Percentiles rank a stretch among this genome's conserved stretches.
phyloP scores from a whole-genome alignment of 2,329 filamentous ascomycete genomes.

The Neonectria punicea region DNA sequence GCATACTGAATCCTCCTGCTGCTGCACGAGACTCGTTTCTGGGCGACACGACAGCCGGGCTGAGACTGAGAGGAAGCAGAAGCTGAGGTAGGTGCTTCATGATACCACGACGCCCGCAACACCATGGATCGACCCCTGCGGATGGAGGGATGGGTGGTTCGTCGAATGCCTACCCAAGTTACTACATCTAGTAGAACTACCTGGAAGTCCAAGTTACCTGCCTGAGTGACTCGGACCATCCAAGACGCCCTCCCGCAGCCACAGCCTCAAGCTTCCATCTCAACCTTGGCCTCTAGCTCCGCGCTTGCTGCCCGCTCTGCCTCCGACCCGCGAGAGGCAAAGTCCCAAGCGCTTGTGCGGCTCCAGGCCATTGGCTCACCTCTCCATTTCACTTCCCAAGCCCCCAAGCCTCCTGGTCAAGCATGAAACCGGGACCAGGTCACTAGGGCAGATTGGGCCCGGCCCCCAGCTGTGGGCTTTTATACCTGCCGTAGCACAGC shows the following conservation, averaged over 20 bases:
- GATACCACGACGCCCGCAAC: not conserved
- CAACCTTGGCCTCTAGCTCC: not conserved
- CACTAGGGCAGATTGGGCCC: not conserved
- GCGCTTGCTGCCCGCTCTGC: not conserved
- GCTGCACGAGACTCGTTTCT: not conserved
- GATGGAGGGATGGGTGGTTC: too few relatives aligned
- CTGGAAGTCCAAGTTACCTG: too few relatives aligned
- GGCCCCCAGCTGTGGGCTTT: not conserved
- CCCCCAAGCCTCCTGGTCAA: not conserved
- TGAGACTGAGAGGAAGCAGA: not conserved
- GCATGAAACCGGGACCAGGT: not conserved
- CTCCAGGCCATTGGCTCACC: slow-evolving; percentile 1
- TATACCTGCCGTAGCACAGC: not conserved
- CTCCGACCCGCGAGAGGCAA: not conserved
- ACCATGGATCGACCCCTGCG: not conserved
- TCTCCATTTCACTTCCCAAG: not conserved
- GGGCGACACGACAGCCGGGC: not conserved
- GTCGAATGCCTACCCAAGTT: too few relatives aligned
- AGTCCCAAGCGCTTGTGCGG: slow-evolving; percentile 3
- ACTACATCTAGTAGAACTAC: too few relatives aligned
- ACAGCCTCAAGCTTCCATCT: not conserved
- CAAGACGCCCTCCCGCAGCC: not conserved
- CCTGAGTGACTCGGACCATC: not conserved
- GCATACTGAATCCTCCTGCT: not conserved
- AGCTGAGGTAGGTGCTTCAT: not conserved